These are phyloP conservation scores for Pleurotus giganteus DNA, from an alignment of 768 basidiomycete species.

Conservation along the genomic window DNA sequence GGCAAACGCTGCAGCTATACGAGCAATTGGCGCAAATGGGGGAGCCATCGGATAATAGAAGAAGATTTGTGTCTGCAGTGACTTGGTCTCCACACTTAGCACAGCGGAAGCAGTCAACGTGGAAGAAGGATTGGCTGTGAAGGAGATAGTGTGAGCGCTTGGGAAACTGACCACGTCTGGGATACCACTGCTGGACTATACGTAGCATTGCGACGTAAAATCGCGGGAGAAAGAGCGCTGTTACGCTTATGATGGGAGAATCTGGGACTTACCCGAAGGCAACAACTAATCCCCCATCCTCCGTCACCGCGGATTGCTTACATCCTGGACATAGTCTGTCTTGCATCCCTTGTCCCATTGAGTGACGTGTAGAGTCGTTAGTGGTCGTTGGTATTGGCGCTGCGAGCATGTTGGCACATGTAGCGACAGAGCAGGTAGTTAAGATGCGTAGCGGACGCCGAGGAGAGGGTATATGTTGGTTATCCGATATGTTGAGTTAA, in stretches of 20 bases:
- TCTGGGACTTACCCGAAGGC: slow-evolving; percentile 80
- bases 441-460: background rate
- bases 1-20: slow-evolving; percentile 94
- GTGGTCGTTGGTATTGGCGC: background rate
- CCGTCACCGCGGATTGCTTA: slow-evolving; percentile 75
- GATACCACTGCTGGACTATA: slow-evolving; percentile 12
- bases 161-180: background rate
- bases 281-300: slow-evolving; percentile 85
- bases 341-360: slow-evolving; percentile 27
- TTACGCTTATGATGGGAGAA: background rate
- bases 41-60: slow-evolving; percentile 95
- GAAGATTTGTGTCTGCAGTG: slow-evolving; percentile 95
- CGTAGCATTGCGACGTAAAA: slow-evolving; percentile 11
- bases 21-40: slow-evolving; percentile 94
- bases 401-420: slow-evolving; percentile 4
- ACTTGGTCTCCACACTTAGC: slow-evolving; percentile 93
- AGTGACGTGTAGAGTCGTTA: background rate
- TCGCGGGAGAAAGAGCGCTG: background rate
- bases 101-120: slow-evolving; percentile 94
- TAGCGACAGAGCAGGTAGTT: background rate
- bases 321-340: slow-evolving; percentile 81
- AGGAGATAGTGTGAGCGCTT: background rate
- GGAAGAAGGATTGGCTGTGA: slow-evolving; percentile 87
- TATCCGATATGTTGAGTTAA: background rate
- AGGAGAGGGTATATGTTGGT: background rate